phyloP scores from a whole-genome alignment of 495 filamentous ascomycete genomes.

The Aspergillus diversus region DNA sequence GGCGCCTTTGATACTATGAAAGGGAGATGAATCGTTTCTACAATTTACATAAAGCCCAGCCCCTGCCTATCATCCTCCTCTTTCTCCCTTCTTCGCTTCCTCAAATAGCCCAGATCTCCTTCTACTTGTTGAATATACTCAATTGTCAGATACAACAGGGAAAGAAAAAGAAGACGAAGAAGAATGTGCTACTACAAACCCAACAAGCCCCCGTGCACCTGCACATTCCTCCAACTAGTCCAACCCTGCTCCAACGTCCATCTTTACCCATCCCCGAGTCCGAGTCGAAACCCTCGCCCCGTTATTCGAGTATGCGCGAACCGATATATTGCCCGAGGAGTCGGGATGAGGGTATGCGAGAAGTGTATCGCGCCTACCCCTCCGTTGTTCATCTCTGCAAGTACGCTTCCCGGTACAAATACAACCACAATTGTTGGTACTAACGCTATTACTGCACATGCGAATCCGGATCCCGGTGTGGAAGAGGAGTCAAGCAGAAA shows the following conservation, averaged over 20 bases:
- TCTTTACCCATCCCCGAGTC: slow-evolving; percentile 17
- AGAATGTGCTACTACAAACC: slow-evolving; percentile 29
- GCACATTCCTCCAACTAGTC: slow-evolving; percentile 30
- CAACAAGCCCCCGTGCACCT: slow-evolving; percentile 29
- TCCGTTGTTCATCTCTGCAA: background rate
- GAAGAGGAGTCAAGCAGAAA: background rate
- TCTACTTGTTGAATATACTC: too few species aligned
- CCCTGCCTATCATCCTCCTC: background rate
- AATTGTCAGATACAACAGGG: background rate
- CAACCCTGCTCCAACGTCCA: slow-evolving; percentile 26
- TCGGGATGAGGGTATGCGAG: slow-evolving; percentile 18
- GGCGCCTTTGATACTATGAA: background rate
- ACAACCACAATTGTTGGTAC: background rate
- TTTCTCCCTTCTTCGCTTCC: background rate
- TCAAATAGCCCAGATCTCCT: too few species aligned
- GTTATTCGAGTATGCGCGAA: slow-evolving; percentile 16
- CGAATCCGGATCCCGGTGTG: background rate
- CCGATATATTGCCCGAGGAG: slow-evolving; percentile 12
- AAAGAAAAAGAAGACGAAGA: background rate
- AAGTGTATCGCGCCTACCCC: background rate
- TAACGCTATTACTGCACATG: background rate
- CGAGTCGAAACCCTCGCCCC: slow-evolving; percentile 15
- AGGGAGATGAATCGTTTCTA: slow-evolving; percentile 1
- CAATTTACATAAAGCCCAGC: slow-evolving; percentile 4
- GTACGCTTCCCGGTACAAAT: background rate